A percentile compares a stretch with the other conserved stretches of the same genome.
Conservation (phyloP, 176 grass and related monocot species). For the Oryza brachyantha region DNA sequence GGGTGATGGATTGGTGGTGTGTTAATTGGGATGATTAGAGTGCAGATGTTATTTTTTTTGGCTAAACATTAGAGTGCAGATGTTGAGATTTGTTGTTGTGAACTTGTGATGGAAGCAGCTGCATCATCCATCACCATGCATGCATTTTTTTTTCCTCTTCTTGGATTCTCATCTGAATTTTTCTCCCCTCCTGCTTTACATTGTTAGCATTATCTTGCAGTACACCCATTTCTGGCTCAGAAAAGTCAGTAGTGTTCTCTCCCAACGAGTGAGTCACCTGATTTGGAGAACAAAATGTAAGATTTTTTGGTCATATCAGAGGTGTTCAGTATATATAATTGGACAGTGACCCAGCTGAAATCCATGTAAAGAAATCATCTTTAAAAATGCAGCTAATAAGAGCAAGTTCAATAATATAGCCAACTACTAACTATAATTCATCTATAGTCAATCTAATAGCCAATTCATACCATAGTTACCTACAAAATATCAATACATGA, state of each 20-base stretch:
- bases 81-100: not conserved
- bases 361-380: not conserved
- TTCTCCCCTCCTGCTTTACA: not conserved
- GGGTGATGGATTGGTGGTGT: constrained; percentile 24
- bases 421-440: too few relatives aligned
- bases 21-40: constrained; percentile 25
- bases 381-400: too few relatives aligned
- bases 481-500: too few relatives aligned
- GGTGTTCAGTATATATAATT: not conserved
- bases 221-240: not conserved
- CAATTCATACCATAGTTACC: too few relatives aligned
- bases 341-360: not conserved
- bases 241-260: not conserved
- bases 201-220: not conserved
- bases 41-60: constrained; percentile 2
- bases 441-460: too few relatives aligned
- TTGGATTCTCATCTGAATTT: constrained; percentile 41
- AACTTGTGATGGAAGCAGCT: constrained; percentile 33
- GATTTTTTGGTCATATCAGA: not conserved
- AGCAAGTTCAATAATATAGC: too few relatives aligned
- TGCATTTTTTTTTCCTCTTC: constrained; percentile 14
- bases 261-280: not conserved
- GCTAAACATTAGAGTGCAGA: too few relatives aligned
- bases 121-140: constrained; percentile 24
- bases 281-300: not conserved